Base-by-base conservation (phyloP, 2,329 filamentous ascomycete species). In the Paramyrothecium roridum region DNA sequence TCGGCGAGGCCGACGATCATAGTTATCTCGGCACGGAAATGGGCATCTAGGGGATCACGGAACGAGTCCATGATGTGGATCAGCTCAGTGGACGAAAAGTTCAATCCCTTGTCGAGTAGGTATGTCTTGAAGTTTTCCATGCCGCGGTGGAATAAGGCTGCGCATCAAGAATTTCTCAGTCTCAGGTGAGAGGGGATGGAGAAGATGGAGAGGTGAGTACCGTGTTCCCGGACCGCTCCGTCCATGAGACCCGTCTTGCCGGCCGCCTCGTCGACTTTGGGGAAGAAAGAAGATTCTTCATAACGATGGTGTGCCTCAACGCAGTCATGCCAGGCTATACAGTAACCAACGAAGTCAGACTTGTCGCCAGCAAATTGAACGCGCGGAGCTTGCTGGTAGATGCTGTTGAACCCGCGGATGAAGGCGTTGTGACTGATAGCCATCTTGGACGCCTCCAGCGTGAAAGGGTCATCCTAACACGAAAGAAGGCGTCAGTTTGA, bases 401-500 rank as follows among this genome's bases (percentile, higher is more conserved):
- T 81, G 60, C 74, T 78, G 66, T 85, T 84, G 70, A 80, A 81
- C 50, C 80, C 79, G 49, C 81, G 79, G 57, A 84, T 76, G 63
- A 84, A 79, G 49, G 76, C 72, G 61, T 84, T 84, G 71, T 84
- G 80, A 47, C 81, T 70, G 52, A 83, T 62, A 3, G 76, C 73
- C 80, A 82, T 83, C 64, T 84, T 76, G 6, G 79, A 80, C 0
- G 81, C 79, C 33, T 77, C 78, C 1, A 72, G 73, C 2, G 78
- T 80, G 66, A 81, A 83, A 58, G 59, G 52, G 48, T 64, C 59
- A 30, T 58, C 52, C 57, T 61, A 19, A 19, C 4, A 48, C 21
- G 48, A 51, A 48, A 23, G 33, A 37, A 16, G 33, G 16, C 33
- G 16, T 37, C 33, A 37, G 16, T 37, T 37, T 37, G 10, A 37